Base-by-base conservation (phyloP, 2,329 filamentous ascomycete genomes). In the Coleophoma crateriformis region DNA sequence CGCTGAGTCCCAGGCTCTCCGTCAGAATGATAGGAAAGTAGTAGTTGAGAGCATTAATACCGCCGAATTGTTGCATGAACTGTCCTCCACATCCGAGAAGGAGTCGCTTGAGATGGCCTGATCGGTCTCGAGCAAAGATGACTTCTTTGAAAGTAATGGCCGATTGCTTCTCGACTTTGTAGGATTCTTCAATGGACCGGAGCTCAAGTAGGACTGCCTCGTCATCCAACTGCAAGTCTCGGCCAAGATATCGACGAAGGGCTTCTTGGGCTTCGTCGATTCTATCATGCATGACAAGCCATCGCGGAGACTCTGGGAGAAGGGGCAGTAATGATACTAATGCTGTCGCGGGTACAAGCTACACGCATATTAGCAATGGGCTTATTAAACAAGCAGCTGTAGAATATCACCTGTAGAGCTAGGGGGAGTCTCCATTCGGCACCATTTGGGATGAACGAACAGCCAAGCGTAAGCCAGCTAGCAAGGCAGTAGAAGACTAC, bases 401-500 rank as follows among this genome's bases (percentile, higher is more conserved):
- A 1, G 8, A 27, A 27, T 7, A 70, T 49, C 37, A 71, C 68
- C 53, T 75, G 73, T 6, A 76, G 62, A 1, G 68, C 72, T 3
- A 76, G 56, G 0, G 72, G 71, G 40, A 84, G 81, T 6, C 81
- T 71, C 81, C 75, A 75, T 35, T 70, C 67, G 1, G 64, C 58
- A 14, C 68, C 64, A 38, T 61, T 68, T 22, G 57, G 48, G 33
- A 68, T 60, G 37, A 49, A 55, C 1, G 53, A 55, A 40, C 50
- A 52, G 15, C 33, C 52, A 14, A 56, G 47, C 15, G 52, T 53
- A 34, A 56, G 52, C 54, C 54, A 56, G 35, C 54, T 54, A 13
- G 52, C 78, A 48, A 82, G 70, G 76, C 79, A 82, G 63, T 81
- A 81, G 2, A 74, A 77, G 33, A 81, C 68, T 0, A 76, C 78